A percentile compares a stretch with the other conserved stretches of the same genome.
phyloP scores from a whole-genome alignment of 2,329 filamentous ascomycete genomes.

The Talaromyces sp. region DNA sequence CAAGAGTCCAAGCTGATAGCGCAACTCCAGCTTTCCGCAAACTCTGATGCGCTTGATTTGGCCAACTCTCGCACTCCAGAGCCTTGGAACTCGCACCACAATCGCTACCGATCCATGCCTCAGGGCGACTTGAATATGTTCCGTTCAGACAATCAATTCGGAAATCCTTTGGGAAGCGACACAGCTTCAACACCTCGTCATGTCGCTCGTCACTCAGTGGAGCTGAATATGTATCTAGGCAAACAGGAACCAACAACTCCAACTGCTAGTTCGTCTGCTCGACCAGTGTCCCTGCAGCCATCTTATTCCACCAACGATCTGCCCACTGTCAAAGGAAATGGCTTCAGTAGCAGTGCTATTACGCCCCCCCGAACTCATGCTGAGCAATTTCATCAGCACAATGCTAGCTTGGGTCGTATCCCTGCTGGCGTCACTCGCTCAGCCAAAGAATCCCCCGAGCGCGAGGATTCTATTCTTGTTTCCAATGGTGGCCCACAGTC shows the following conservation, averaged over 20 bases:
- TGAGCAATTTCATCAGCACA: conserved; percentile 66
- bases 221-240: conserved; percentile 38
- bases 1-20: background rate
- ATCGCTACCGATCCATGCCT: conserved; percentile 65
- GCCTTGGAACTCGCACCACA: conserved; percentile 63
- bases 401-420: conserved; percentile 76
- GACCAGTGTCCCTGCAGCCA: conserved; percentile 59
- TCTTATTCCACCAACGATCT: conserved; percentile 91
- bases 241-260: conserved; percentile 27
- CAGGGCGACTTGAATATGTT: conserved; percentile 50
- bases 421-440: conserved; percentile 67
- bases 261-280: conserved; percentile 30
- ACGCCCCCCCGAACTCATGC: conserved; percentile 57
- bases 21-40: conserved; percentile 67
- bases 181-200: conserved; percentile 34
- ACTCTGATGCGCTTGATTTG: conserved; percentile 76
- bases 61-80: conserved; percentile 66
- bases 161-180: conserved; percentile 30
- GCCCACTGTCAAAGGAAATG: conserved; percentile 73
- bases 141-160: conserved; percentile 34
- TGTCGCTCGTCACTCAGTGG: conserved; percentile 44
- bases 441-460: conserved; percentile 36
- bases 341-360: conserved; percentile 41
- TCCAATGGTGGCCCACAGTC: conserved; percentile 61
- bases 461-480: conserved; percentile 43